These are phyloP conservation scores for Clathrus columnatus DNA, from an alignment of 768 basidiomycete genomes.

Conservation along the genomic window DNA sequence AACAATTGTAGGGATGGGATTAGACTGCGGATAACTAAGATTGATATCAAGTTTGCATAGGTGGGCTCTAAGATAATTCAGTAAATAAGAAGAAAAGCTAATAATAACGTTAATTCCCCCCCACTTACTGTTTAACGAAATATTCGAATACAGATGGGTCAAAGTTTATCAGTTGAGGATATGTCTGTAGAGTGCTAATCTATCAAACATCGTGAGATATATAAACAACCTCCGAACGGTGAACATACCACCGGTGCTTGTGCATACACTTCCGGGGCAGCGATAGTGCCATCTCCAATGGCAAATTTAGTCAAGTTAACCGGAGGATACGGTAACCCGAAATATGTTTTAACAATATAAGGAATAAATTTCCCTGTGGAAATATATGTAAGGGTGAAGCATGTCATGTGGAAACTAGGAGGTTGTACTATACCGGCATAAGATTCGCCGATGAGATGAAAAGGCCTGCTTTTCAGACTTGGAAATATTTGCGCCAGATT, in stretches of 20 bases:
- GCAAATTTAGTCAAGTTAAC: slow-evolving; percentile 59
- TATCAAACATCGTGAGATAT: slow-evolving; percentile 17
- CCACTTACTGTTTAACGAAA: slow-evolving; percentile 56
- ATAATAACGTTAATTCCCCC: not conserved
- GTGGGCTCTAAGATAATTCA: slow-evolving; percentile 31
- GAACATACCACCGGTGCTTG: slow-evolving; percentile 44
- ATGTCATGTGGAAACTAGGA: slow-evolving; percentile 15
- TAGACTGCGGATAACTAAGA: slow-evolving; percentile 59
- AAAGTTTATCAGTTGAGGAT: slow-evolving; percentile 69
- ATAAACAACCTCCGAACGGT: not conserved
- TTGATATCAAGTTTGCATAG: slow-evolving; percentile 60
- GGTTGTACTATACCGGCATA: slow-evolving; percentile 72
- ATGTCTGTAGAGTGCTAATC: slow-evolving; percentile 57
- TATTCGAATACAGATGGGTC: slow-evolving; percentile 50
- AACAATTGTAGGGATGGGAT: slow-evolving; percentile 33
- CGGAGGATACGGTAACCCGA: slow-evolving; percentile 52
- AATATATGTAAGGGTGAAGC: not conserved
- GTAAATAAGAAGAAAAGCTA: not conserved
- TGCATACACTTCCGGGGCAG: slow-evolving; percentile 40
- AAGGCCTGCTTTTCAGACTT: slow-evolving; percentile 52
- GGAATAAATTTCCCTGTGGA: slow-evolving; percentile 26
- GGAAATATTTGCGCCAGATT: slow-evolving; percentile 74
- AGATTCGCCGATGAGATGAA: slow-evolving; percentile 64
- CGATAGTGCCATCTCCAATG: slow-evolving; percentile 64
- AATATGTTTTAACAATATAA: slow-evolving; percentile 68